Conservation (phyloP, 805 yeast genomes). For the Pichia nakasei region DNA sequence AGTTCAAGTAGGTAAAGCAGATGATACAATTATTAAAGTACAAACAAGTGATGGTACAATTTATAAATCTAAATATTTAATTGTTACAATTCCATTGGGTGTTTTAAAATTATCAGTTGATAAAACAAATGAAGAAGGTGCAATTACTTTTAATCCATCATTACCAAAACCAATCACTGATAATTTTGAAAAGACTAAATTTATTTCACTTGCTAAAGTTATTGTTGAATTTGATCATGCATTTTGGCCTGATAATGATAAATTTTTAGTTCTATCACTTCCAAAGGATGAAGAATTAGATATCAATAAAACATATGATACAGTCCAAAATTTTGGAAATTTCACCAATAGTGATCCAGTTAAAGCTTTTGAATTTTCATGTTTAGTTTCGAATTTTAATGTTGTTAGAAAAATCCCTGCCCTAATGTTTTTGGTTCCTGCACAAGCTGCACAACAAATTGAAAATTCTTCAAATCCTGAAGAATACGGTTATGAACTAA, state of each 20-base stretch:
- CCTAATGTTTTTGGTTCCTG: conserved; percentile 36
- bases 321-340: not conserved
- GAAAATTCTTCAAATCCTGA: conserved; percentile 29
- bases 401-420: conserved; percentile 26
- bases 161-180: conserved; percentile 27
- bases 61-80: conserved; percentile 26
- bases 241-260: conserved; percentile 34
- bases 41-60: conserved; percentile 13
- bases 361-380: conserved; percentile 24
- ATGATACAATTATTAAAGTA: conserved; percentile 10
- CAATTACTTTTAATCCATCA: conserved; percentile 26
- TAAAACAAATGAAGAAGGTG: conserved; percentile 19
- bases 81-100: conserved; percentile 45
- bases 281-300: conserved; percentile 16
- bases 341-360: conserved; percentile 2
- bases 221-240: conserved; percentile 34
- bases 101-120: conserved; percentile 29
- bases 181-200: conserved; percentile 25
- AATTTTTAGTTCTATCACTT: conserved; percentile 22
- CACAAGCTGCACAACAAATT: conserved; percentile 39
- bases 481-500: conserved; percentile 32
- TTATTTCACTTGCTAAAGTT: conserved; percentile 36
- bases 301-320: not conserved
- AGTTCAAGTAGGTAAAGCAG: conserved; percentile 2
- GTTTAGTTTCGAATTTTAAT: conserved; percentile 20